Evolutionary conservation across 2,329 filamentous ascomycete genomes (phyloP).

Genomic region (Fusarium keratoplasticum): DNA sequence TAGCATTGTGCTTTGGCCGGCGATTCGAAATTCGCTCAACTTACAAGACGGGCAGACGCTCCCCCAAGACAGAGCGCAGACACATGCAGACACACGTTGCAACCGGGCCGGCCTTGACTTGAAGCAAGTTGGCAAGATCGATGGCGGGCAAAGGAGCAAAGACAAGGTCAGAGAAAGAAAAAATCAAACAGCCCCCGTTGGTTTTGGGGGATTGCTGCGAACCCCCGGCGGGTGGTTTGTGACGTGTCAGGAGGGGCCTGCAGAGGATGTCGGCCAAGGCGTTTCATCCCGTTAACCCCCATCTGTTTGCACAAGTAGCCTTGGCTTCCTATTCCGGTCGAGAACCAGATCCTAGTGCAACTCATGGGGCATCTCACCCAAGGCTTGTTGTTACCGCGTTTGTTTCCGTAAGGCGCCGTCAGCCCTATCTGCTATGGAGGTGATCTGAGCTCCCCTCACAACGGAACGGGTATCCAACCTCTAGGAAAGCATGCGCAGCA

Average conservation of each 20-base stretch:
- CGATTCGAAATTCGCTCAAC: background rate
- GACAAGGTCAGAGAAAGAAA: background rate
- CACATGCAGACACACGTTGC: background rate
- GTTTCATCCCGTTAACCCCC: constrained; percentile 44
- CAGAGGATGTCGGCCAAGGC: constrained; percentile 37
- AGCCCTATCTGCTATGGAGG: constrained; percentile 21
- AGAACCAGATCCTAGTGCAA: constrained; percentile 38
- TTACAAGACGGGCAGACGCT: background rate
- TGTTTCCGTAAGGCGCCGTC: constrained; percentile 17
- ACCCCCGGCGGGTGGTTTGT: constrained; percentile 38
- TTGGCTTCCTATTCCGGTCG: constrained; percentile 30
- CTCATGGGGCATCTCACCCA: constrained; percentile 4
- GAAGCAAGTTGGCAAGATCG: constrained; percentile 15
- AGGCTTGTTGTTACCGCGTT: constrained; percentile 15
- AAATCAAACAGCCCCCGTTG: constrained; percentile 13
- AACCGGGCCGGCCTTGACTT: constrained; percentile 13
- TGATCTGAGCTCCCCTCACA: constrained; percentile 18
- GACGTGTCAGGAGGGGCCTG: constrained; percentile 45
- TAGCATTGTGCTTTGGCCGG: background rate
- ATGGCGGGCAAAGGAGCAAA: background rate
- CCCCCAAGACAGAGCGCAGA: background rate
- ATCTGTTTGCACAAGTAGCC: constrained; percentile 37
- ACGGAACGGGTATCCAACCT: background rate
- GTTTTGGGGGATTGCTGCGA: constrained; percentile 34
- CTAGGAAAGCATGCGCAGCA: background rate